Evolutionary conservation across 192 early-diverging fungal genomes (phyloP), one percentile per base, ranked within the genome.

Genomic region (Hyaloraphidium curvatum): DNA sequence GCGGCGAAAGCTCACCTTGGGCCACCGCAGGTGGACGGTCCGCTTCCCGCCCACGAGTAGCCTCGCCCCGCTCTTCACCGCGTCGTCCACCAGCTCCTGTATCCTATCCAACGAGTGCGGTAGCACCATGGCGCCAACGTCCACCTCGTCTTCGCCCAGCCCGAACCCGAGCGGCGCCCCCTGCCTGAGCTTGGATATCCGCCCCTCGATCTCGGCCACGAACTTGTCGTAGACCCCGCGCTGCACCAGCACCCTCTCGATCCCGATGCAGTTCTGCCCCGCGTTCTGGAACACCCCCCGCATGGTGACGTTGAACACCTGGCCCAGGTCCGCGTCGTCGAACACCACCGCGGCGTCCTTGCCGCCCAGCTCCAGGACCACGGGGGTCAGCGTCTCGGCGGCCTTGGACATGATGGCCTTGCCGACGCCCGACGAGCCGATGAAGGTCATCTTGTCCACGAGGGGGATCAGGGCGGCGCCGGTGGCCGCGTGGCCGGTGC

Each of bases 361-460:
- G 29, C 88, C 88, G 23, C 89, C 89, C 16, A 92, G 68, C 65
- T 92, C 89, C n/a, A 92, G 73, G 9, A 86, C 73, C 53, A 81
- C 82, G 0, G 89, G 89, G 3, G 81, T 86, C 54, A 92, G 69
- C 3, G 70, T 69, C 16, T 63, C 59, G 27, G 82, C 69, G n/a
- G 87, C 86, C 3, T 77, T 67, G 23, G 55, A 61, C 68, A 86
- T 84, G 21, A 92, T 76, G 26, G 77, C 57, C 60, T 78, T 79
- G 37, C 89, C 89, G 13, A 89, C 86, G 48, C 66, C 63, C 14
- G 86, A 79, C 16, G 84, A 87, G 16, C 89, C 89, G 58, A 89
- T 87, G 57, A 92, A 90, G 0, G 84, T 88, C 40, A 92, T 64
- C 58, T 67, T 67, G 41, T 67, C 65, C 21, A 52, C 62, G 11